phyloP scores from a whole-genome alignment of 331 rosid genomes.

The Stylosanthes scabra region DNA sequence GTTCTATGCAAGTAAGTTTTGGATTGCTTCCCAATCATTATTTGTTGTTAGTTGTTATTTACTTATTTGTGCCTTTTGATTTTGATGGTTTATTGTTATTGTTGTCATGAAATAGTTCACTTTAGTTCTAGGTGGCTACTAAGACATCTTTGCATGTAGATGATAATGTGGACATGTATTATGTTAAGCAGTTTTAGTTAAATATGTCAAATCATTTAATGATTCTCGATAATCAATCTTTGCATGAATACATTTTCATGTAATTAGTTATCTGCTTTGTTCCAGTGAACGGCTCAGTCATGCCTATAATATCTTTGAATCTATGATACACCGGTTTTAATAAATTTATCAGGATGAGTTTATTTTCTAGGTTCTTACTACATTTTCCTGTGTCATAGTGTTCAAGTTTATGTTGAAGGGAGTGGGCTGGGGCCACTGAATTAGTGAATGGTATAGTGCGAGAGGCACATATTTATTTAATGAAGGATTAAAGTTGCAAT shows the following conservation, averaged over 20 bases:
- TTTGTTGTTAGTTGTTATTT: constrained; percentile 8
- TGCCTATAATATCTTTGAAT: constrained; percentile 10
- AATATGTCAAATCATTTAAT: too few species aligned
- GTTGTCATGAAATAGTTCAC: neutral
- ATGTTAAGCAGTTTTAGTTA: too few species aligned
- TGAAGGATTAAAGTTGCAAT: constrained; percentile 4
- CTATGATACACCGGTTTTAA: too few species aligned
- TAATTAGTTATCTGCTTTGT: neutral
- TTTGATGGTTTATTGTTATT: neutral
- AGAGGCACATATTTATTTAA: neutral
- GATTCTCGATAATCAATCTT: too few species aligned
- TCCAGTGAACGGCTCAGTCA: neutral
- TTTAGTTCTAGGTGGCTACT: neutral
- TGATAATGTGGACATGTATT: too few species aligned
- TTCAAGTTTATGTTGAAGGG: neutral
- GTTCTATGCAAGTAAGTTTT: constrained; percentile 69
- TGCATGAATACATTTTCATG: too few species aligned
- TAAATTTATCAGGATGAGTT: too few species aligned
- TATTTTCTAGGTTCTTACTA: neutral
- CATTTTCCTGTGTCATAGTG: neutral
- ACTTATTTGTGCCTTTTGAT: neutral
- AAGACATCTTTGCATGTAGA: too few species aligned
- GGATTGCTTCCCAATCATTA: constrained; percentile 18
- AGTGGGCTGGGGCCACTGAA: neutral
- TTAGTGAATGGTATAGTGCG: neutral